Conservation (phyloP, 73 alveolate genomes). For the Symbiodinium pilosum region DNA sequence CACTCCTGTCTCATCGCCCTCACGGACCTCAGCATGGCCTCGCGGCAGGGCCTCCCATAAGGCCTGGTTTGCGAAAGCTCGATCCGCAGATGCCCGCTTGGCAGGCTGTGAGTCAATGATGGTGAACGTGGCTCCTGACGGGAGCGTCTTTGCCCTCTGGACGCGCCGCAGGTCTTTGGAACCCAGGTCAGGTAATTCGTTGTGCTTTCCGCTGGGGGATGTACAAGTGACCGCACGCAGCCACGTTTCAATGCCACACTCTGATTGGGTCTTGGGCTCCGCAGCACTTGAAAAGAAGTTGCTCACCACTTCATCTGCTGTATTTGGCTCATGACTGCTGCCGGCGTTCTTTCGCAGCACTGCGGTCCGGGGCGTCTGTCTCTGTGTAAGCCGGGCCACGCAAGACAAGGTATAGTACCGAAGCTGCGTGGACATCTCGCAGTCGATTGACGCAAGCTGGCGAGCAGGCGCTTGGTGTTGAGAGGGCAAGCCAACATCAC, state of each 20-base stretch:
- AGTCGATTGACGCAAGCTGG: not conserved
- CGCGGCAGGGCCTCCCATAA: conserved; percentile 80
- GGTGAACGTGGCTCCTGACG: conserved; percentile 45
- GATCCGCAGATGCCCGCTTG: conserved; percentile 73
- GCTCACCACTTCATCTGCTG: not conserved
- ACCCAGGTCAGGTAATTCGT: not conserved
- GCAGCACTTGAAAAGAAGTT: not conserved
- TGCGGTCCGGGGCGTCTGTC: no score
- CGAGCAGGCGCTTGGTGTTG: not conserved
- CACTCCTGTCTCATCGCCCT: not conserved
- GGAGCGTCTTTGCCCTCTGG: conserved; percentile 24
- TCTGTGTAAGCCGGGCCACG: no score
- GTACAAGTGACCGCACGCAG: not conserved
- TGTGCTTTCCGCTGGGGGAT: not conserved
- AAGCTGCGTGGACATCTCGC: conserved; percentile 33
- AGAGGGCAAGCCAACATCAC: no score
- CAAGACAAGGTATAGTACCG: conserved; percentile 23
- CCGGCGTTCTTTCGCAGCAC: not conserved
- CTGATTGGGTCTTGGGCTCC: not conserved
- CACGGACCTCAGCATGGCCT: conserved; percentile 60
- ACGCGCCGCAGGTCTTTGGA: conserved; percentile 54
- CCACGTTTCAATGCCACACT: not conserved
- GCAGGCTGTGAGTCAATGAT: conserved; percentile 86
- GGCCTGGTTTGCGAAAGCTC: conserved; percentile 72
- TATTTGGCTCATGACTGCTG: not conserved